A percentile compares a stretch with the other conserved stretches of the same genome.
phyloP scores from a whole-genome alignment of 1,139 yeast genomes.

The Diutina scorzettiae region DNA sequence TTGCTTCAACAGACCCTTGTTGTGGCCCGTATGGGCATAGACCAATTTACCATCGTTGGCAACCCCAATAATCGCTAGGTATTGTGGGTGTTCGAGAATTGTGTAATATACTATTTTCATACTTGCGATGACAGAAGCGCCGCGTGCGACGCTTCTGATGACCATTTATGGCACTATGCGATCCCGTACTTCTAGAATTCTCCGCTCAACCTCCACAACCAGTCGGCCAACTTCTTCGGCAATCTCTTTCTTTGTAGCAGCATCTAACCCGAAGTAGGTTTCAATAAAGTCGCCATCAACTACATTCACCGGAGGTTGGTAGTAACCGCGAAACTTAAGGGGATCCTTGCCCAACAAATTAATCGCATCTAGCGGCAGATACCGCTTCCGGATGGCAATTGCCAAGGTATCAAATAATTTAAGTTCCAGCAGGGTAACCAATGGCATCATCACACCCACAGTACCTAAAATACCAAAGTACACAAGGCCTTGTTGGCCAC shows the following conservation, averaged over 20 bases:
- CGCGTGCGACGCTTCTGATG: not conserved
- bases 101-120: not conserved
- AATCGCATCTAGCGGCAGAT: constrained; percentile 13
- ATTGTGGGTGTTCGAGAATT: not conserved
- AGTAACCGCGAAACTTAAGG: constrained; percentile 59
- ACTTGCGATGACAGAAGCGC: not conserved
- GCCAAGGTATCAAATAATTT: constrained; percentile 49
- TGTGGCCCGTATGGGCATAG: constrained; percentile 1
- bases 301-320: constrained; percentile 62
- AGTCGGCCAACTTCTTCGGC: constrained; percentile 44
- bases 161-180: constrained; percentile 20
- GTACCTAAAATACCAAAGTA: constrained; percentile 78
- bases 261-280: constrained; percentile 27
- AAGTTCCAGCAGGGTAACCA: constrained; percentile 51
- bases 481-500: constrained; percentile 54
- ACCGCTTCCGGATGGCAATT: constrained; percentile 27
- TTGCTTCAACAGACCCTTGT: not conserved
- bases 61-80: not conserved
- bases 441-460: constrained; percentile 61
- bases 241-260: constrained; percentile 30
- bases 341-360: constrained; percentile 56
- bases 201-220: constrained; percentile 48
- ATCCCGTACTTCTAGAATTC: constrained; percentile 46
- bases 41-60: not conserved
- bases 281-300: constrained; percentile 88